These are phyloP conservation scores for Ophiostoma novo-ulmi DNA, from an alignment of 2,329 filamentous ascomycete species.

Conservation along the genomic window DNA sequence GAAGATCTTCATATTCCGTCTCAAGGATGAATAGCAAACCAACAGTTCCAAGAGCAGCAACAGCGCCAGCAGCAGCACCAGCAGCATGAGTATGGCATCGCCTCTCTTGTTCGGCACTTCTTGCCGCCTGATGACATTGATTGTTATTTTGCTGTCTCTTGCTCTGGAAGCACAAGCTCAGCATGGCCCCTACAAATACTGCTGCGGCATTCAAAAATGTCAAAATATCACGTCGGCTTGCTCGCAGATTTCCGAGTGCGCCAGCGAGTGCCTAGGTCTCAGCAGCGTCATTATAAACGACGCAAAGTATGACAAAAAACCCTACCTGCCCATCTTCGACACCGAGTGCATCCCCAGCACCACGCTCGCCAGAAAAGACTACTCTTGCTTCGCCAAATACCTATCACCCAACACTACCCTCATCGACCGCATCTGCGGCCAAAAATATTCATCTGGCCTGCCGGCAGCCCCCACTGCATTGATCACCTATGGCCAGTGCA, in stretches of 20 bases:
- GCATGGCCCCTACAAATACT: conserved; percentile 16
- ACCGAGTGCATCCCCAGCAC: neutral
- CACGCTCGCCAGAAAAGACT: neutral
- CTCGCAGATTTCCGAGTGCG: conserved; percentile 12
- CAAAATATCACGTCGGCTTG: conserved; percentile 15
- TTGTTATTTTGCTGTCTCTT: neutral
- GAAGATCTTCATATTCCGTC: neutral
- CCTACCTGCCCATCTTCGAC: neutral
- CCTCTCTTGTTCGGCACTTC: neutral
- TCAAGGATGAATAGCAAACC: neutral
- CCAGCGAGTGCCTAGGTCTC: neutral
- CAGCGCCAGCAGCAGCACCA: neutral
- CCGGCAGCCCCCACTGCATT: neutral
- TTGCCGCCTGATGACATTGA: neutral
- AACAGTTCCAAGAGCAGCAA: neutral
- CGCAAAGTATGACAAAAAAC: neutral
- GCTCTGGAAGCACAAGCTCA: conserved; percentile 5
- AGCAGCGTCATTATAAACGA: neutral
- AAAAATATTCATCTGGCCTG: conserved; percentile 9
- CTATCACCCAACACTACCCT: conserved; percentile 16
- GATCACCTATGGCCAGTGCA: conserved; percentile 16
- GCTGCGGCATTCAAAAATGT: conserved; percentile 20
- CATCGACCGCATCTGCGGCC: conserved; percentile 16
- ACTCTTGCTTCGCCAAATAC: conserved; percentile 16
- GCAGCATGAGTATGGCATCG: neutral